These are phyloP conservation scores for Metschnikowia peoriensis DNA, from an alignment of 805 yeast genomes.

Conservation along the genomic window DNA sequence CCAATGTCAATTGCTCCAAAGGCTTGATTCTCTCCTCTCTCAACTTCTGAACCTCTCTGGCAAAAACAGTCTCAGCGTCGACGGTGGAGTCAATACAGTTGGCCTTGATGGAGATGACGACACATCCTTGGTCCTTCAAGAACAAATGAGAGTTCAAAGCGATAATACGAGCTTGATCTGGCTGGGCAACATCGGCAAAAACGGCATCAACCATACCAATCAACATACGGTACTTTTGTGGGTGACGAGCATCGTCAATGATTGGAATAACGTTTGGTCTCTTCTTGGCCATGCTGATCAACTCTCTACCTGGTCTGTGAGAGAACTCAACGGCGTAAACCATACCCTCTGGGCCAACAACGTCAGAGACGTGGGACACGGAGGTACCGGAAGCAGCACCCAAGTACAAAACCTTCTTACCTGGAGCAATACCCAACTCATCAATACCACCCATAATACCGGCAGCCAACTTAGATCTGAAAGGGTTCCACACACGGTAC, in stretches of 20 bases:
- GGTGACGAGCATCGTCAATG: constrained; percentile 99
- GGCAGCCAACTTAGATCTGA: constrained; percentile 99
- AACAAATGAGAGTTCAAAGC: constrained; percentile 97
- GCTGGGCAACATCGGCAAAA: constrained; percentile 99
- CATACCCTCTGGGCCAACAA: constrained; percentile 98
- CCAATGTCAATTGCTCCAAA: constrained; percentile 95
- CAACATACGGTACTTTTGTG: constrained; percentile 99
- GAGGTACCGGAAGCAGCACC: constrained; percentile 99
- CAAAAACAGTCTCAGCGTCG: constrained; percentile 98
- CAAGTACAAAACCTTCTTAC: constrained; percentile 92
- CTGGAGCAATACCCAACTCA: constrained; percentile 96
- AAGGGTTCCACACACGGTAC: constrained; percentile 99
- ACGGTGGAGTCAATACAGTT: constrained; percentile 99
- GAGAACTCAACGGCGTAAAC: constrained; percentile 99
- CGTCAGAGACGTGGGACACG: constrained; percentile 96
- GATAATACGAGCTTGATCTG: constrained; percentile 99
- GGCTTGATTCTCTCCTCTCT: constrained; percentile 99
- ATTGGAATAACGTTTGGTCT: constrained; percentile 98
- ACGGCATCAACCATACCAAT: constrained; percentile 98
- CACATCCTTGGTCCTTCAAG: constrained; percentile 98
- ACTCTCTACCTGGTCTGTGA: constrained; percentile 99
- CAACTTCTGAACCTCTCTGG: constrained; percentile 98
- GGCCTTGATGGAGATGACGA: constrained; percentile 97
- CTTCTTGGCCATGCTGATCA: constrained; percentile 99
- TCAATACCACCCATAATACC: constrained; percentile 99